Conservation (phyloP, 257 asterid species). For the Nicotiana obtusifolia region DNA sequence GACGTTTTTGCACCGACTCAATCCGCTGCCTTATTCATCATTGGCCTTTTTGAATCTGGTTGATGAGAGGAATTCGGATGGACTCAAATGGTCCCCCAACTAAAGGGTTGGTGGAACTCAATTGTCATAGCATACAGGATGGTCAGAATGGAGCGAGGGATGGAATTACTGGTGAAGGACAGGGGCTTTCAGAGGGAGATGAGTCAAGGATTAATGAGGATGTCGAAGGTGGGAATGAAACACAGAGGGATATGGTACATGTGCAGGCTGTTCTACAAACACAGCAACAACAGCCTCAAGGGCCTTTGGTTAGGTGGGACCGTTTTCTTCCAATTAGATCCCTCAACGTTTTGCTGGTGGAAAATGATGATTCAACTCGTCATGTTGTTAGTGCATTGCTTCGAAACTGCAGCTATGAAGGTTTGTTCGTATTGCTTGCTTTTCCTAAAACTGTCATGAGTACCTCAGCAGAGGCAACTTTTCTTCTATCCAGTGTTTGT, state of each 20-base stretch:
- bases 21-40: slow-evolving; percentile 31
- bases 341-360: slow-evolving; percentile 49
- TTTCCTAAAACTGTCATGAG: neutral
- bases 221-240: slow-evolving; percentile 16
- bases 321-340: slow-evolving; percentile 50
- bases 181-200: slow-evolving; percentile 28
- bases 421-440: slow-evolving; percentile 11
- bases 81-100: slow-evolving; percentile 24
- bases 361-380: slow-evolving; percentile 50
- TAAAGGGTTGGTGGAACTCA: slow-evolving; percentile 27
- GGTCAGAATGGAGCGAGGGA: slow-evolving; percentile 23
- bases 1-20: slow-evolving; percentile 30
- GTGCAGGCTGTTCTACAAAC: slow-evolving; percentile 23
- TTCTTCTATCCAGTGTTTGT: neutral
- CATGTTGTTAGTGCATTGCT: slow-evolving; percentile 52
- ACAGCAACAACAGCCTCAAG: slow-evolving; percentile 30
- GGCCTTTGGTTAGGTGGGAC: slow-evolving; percentile 40
- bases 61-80: slow-evolving; percentile 41
- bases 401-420: slow-evolving; percentile 52
- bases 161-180: slow-evolving; percentile 25
- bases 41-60: slow-evolving; percentile 43
- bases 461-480: neutral
- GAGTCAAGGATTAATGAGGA: slow-evolving; percentile 34
- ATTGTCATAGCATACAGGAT: slow-evolving; percentile 16
- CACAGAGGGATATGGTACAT: slow-evolving; percentile 16